Evolutionary conservation across 805 yeast species (phyloP), one percentile per base, ranked within the genome.

Genomic region (Lipomyces starkeyi): DNA sequence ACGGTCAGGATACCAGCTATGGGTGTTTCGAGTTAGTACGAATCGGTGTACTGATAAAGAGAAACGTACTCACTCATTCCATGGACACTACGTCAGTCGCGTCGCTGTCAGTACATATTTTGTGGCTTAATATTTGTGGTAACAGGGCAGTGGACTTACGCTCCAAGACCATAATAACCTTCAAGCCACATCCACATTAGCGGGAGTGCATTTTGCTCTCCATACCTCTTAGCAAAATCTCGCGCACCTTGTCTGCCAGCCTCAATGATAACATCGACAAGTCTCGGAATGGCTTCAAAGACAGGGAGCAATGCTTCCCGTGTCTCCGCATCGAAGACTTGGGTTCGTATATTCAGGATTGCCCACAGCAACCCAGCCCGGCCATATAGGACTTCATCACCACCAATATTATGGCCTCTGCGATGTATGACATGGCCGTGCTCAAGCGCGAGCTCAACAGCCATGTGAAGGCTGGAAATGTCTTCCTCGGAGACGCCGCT

Each of bases 341-440:
- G 56, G 5, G 27, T 53, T 22, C 29, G 56, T 20, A 53, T 53
- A 53, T 20, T 25, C 4, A 53, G 56, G 27, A 53, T n/a, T n/a
- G 56, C 56, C 56, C 56, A 53, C 14, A 53, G 56, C 25, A 53
- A 9, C 34, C 56, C 56, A n/a, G 56, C 56, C 29, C 56, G 56
- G 22, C 56, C 56, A 9, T 53, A 53, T 22, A 53, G 29, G 9
- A 53, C 56, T 53, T 53, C 56, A 22, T 53, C 56, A 13, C 7
- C 7, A 22, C 56, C 56, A 17, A 53, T 22, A n/a, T 20, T 3
- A 25, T 25, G 56, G 11, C 56, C 56, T 25, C 29, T 25, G 56
- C 5, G 29, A 53, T 20, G 29, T n/a, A 53, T 53, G 8, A 53
- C 56, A 22, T 11, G 27, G 4, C 56, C 27, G 11, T 7, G 56